Evolutionary conservation across 163 green algal species (phyloP), one percentile per base, ranked within the genome.

Genomic region (Chlamydomonas reinhardtii): DNA sequence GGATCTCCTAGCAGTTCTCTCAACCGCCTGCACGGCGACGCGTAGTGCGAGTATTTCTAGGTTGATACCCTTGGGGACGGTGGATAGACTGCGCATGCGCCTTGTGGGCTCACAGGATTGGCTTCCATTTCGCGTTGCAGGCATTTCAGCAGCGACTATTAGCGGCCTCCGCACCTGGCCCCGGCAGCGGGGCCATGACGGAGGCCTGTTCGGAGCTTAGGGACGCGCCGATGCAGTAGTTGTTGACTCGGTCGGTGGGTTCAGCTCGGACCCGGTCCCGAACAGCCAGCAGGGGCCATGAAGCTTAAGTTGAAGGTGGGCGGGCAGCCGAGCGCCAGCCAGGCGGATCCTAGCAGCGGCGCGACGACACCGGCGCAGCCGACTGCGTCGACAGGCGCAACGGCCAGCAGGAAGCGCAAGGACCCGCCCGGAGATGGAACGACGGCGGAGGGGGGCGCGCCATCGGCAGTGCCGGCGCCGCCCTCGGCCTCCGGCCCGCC

Each of bases 221-320:
- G 48, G 48, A 56, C 6, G 6, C 48, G 14, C 48, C 48, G 48
- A 56, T 56, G 59, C 59, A 65, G 59, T 29, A 29, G 59, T 9
- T 65, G 24, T 27, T 65, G 59, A 65, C 22, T 29, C 22, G 59
- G 22, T 29, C n/a, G 48, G 12, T 56, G 48, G 48, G 48, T 9
- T 29, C 59, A 65, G 59, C 59, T 12, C 59, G 4, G 56, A 70
- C 27, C 62, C 12, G 24, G 62, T 3, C 62, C 25, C 62, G 62
- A 35, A 22, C 39, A 48, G 5, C 5, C 5, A 48, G 4, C 24
- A 5, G 5, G 25, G 62, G n/a, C 62, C 24, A 87, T 90, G 73
- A 84, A 87, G 86, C 74, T 85, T 4, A 90, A 90, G 59, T 43
- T 88, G 29, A 79, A 76, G 74, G 37, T 85, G 12, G 79, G 79